Evolutionary conservation across 305 asterid species (phyloP).

Genomic region (Fraxinus angustifolia): DNA sequence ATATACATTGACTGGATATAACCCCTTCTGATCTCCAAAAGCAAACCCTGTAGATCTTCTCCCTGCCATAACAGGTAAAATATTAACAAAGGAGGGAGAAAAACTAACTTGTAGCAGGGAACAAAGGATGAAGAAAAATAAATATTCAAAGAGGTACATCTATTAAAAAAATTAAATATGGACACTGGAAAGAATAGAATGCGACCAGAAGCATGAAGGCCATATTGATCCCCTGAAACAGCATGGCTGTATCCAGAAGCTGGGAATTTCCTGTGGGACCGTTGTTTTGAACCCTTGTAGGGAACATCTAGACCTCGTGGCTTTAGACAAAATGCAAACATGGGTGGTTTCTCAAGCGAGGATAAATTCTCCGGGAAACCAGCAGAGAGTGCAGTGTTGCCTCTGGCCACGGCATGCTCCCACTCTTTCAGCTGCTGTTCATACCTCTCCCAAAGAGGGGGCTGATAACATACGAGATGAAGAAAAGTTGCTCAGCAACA

Average conservation of each 20-base stretch:
- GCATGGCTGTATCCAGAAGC: conserved; percentile 61
- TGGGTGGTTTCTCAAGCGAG: conserved; percentile 71
- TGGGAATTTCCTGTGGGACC: conserved; percentile 76
- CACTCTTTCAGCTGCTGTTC: conserved; percentile 81
- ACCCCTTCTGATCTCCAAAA: conserved; percentile 51
- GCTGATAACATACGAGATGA: conserved; percentile 45
- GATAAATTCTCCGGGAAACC: conserved; percentile 54
- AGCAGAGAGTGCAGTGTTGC: conserved; percentile 36
- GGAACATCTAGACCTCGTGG: conserved; percentile 94
- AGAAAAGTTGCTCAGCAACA: conserved; percentile 15
- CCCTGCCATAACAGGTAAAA: conserved; percentile 43
- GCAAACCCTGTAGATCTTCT: conserved; percentile 59
- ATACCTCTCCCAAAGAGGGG: conserved; percentile 90
- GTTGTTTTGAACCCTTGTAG: conserved; percentile 78
- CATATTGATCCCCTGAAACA: conserved; percentile 54
- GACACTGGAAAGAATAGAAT: conserved; percentile 17
- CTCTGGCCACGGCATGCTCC: conserved; percentile 64
- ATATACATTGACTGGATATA: conserved; percentile 37
- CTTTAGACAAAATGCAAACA: conserved; percentile 88
- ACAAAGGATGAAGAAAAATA: background rate
- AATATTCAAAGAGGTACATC: background rate
- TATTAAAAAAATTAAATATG: background rate
- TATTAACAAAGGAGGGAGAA: background rate
- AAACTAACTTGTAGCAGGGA: background rate
- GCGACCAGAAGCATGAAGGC: conserved; percentile 51